Percentiles rank a stretch among this genome's conserved stretches.
phyloP scores from a whole-genome alignment of 2,329 filamentous ascomycete species.

The Eurotiales sp. region DNA sequence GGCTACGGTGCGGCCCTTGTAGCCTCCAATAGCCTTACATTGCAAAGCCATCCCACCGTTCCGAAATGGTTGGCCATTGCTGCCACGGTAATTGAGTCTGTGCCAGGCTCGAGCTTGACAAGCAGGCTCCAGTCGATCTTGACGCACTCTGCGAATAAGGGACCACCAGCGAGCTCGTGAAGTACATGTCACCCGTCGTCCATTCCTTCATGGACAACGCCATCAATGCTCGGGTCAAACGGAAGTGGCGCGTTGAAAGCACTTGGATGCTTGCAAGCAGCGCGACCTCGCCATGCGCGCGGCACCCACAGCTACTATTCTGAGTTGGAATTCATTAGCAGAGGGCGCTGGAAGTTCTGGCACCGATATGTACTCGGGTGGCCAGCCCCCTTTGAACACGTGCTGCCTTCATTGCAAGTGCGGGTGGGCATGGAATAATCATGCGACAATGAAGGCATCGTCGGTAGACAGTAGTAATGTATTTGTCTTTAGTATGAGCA shows the following conservation, averaged over 20 bases:
- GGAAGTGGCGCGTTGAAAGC: background rate
- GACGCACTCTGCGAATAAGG: background rate
- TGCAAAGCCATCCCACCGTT: constrained; percentile 1
- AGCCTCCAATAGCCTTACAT: background rate
- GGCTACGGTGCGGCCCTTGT: background rate
- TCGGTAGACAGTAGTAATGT: background rate
- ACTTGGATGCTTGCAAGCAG: constrained; percentile 1
- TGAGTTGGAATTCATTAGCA: background rate
- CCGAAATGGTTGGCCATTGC: background rate
- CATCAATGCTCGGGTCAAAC: background rate
- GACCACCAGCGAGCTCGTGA: background rate
- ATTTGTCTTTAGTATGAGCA: background rate
- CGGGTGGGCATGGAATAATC: background rate
- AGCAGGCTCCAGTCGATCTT: background rate
- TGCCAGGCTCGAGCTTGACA: background rate
- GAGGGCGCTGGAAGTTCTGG: background rate
- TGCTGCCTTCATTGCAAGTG: background rate
- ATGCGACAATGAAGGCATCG: background rate
- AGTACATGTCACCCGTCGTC: background rate
- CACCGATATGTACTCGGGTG: background rate
- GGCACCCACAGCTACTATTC: background rate
- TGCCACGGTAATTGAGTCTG: background rate
- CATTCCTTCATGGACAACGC: background rate
- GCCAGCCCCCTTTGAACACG: background rate
- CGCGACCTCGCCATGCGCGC: background rate